A percentile compares a stretch with the other conserved stretches of the same genome.
phyloP scores from a whole-genome alignment of 2,329 filamentous ascomycete species.

The Aspergillus piperis region DNA sequence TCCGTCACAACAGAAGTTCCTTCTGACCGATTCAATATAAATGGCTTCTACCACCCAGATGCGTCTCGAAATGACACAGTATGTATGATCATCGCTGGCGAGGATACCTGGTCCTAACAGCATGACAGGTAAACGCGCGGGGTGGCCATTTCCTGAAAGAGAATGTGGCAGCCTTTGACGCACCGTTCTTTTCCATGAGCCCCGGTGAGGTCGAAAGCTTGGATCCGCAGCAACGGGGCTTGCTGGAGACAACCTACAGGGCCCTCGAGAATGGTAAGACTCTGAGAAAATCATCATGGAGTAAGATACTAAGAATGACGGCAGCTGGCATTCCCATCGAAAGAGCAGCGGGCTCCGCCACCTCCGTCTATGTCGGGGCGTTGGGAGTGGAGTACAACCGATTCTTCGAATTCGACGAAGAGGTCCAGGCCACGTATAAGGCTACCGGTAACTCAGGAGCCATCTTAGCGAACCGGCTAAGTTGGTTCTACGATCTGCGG shows the following conservation, averaged over 20 bases:
- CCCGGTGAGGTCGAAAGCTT: not conserved
- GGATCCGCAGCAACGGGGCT: not conserved
- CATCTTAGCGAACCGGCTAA: not conserved
- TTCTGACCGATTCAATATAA: too few relatives aligned
- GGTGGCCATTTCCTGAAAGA: not conserved
- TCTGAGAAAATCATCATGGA: too few relatives aligned
- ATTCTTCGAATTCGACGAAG: not conserved
- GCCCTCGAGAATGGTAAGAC: too few relatives aligned
- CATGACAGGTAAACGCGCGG: too few relatives aligned
- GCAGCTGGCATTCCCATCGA: not conserved
- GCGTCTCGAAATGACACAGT: too few relatives aligned
- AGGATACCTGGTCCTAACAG: too few relatives aligned
- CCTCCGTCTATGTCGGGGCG: not conserved
- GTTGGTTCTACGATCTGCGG: constrained; percentile 19
- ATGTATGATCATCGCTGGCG: too few relatives aligned
- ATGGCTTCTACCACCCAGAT: too few relatives aligned
- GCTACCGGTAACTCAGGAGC: not conserved
- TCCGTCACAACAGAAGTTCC: too few relatives aligned
- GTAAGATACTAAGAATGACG: not conserved
- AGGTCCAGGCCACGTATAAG: not conserved
- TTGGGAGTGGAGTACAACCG: not conserved
- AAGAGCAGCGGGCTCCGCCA: not conserved
- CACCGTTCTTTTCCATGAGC: not conserved
- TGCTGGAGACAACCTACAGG: not conserved
- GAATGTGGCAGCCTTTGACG: not conserved